These are phyloP conservation scores for Cubamyces lactineus DNA, from an alignment of 768 basidiomycete species.

Conservation along the genomic window DNA sequence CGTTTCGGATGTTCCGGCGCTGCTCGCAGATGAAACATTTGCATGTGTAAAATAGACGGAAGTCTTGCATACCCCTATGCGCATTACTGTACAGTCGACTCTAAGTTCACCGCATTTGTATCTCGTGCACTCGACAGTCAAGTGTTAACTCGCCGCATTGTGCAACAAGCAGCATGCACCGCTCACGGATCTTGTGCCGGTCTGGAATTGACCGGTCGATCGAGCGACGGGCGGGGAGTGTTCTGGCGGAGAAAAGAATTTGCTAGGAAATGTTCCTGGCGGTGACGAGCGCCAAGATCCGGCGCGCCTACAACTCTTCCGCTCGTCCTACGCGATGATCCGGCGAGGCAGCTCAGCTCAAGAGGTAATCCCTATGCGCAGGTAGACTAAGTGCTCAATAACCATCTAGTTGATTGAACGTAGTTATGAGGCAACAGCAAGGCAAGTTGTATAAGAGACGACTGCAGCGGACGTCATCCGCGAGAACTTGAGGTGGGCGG, in stretches of 20 bases:
- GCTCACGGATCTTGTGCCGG: too few relatives aligned
- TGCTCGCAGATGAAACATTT: background rate
- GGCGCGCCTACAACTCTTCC: slow-evolving; percentile 1
- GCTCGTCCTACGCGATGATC: background rate
- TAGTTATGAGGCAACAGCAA: too few relatives aligned
- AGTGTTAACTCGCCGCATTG: too few relatives aligned
- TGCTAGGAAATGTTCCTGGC: slow-evolving; percentile 3
- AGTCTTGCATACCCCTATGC: slow-evolving; percentile 1
- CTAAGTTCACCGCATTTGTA: background rate
- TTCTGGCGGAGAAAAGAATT: slow-evolving; percentile 7
- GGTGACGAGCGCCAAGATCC: slow-evolving; percentile 13
- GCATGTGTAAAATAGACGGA: background rate
- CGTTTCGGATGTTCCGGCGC: background rate
- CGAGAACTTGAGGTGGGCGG: too few relatives aligned
- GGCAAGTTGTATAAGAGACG: too few relatives aligned
- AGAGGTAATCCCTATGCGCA: background rate
- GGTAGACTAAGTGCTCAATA: too few relatives aligned
- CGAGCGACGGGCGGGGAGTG: background rate
- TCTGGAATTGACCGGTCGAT: background rate
- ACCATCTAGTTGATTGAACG: too few relatives aligned
- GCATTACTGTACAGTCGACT: background rate
- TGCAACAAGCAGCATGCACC: too few relatives aligned
- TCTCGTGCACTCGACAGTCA: too few relatives aligned
- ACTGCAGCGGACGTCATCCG: too few relatives aligned
- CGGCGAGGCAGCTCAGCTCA: background rate